Evolutionary conservation across 768 basidiomycete genomes (phyloP), one percentile per base, ranked within the genome.

Genomic region (Amyloporia xantha): DNA sequence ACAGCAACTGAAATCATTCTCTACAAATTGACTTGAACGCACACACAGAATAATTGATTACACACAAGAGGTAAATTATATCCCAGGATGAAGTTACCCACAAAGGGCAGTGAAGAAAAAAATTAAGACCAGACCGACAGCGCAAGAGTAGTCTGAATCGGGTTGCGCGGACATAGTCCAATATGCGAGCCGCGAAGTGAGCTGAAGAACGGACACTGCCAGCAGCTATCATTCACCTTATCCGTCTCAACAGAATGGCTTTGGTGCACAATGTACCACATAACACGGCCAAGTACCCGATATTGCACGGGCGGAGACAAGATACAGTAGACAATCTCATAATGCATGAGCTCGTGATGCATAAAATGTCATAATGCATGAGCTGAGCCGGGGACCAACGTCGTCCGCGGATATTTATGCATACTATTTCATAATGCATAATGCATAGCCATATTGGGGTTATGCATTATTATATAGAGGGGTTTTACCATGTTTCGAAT

Each of bases 101-200:
- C 46, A 17, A 47, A 39, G 37, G 39, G 46, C 46, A 35, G 11
- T 15, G 24, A 15, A 7, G 17, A 33, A 35, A 49, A 49, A 43
- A 49, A 43, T 28, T 43, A 25, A 41, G 3, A 7, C 24, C 7
- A 15, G 15, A 17, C 23, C 17, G 30, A 42, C 51, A 48, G 46
- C 26, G 23, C 40, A 37, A 43, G 49, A 54, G 47, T 55, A 55
- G 54, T 55, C 54, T 55, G 54, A 52, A 52, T 52, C 41, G 54
- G 52, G 54, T 55, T 55, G 30, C 54, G 44, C 50, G 15, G 19
- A 19, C 24, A 28, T 37, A 42, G 24, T 17, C 43, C 4, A n/a
- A 23, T 9, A 10, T 19, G 50, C 50, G 54, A 43, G 50, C 54
- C 50, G 54, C 54, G 54, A 51, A 52, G 47, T 55, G 50, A 37